Evolutionary conservation across 306 rosid species (phyloP).

Genomic region (Mucuna pruriens): DNA sequence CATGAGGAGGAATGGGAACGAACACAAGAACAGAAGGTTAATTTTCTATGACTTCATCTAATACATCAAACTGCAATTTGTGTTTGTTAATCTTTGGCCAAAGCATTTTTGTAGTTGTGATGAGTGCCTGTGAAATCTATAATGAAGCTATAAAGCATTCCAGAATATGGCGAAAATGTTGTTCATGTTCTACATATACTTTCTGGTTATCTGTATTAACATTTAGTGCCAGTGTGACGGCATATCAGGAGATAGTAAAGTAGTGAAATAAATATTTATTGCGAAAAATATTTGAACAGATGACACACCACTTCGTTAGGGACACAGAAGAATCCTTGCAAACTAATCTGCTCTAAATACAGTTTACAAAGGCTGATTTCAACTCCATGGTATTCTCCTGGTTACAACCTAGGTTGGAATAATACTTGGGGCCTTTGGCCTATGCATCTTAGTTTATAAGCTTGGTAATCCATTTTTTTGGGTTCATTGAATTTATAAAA

Average conservation of each 20-base stretch:
- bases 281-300: constrained; percentile 8
- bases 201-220: not conserved
- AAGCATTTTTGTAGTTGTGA: not conserved
- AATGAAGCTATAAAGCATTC: not conserved
- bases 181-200: not conserved
- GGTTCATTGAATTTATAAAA: constrained; percentile 3
- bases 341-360: not conserved
- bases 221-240: not conserved
- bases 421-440: not conserved
- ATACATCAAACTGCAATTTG: constrained; percentile 12
- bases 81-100: constrained; percentile 6
- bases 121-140: constrained; percentile 17
- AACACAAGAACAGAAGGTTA: constrained; percentile 92
- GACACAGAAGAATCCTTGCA: constrained; percentile 7
- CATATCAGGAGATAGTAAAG: constrained; percentile 3
- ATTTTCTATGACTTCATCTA: constrained; percentile 52
- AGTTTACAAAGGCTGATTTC: not conserved
- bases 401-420: not conserved
- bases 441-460: not conserved
- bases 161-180: constrained; percentile 7
- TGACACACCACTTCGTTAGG: not conserved
- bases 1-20: constrained; percentile 99
- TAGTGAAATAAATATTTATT: not conserved
- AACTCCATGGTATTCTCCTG: not conserved
- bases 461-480: not conserved